Evolutionary conservation across 2,329 filamentous ascomycete genomes (phyloP).

Genomic region (Cordyceps farinosa): DNA sequence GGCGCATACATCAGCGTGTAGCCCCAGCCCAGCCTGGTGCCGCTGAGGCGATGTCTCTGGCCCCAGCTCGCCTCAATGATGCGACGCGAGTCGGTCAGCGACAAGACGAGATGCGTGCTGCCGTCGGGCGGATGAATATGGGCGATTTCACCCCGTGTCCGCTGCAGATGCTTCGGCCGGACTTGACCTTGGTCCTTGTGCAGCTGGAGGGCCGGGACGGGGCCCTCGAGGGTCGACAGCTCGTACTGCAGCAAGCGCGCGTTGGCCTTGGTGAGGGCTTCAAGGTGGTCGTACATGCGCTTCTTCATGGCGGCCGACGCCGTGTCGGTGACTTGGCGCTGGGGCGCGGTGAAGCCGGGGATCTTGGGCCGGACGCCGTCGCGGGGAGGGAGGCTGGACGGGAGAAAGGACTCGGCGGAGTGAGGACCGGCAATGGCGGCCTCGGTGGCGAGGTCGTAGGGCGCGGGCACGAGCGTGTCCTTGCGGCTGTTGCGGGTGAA

Average conservation of each 20-base stretch:
- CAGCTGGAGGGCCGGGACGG: conserved; percentile 22
- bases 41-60: conserved; percentile 34
- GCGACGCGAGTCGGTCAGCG: conserved; percentile 34
- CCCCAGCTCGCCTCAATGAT: conserved; percentile 36
- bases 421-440: conserved; percentile 19
- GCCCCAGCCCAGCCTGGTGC: conserved; percentile 20
- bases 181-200: background rate
- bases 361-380: conserved; percentile 19
- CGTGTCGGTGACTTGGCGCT: conserved; percentile 21
- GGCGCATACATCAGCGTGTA: conserved; percentile 24
- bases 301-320: conserved; percentile 18
- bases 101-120: conserved; percentile 36
- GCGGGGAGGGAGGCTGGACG: conserved; percentile 3
- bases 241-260: conserved; percentile 17
- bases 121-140: conserved; percentile 37
- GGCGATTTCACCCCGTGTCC: conserved; percentile 29
- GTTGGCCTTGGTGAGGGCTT: conserved; percentile 17
- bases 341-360: conserved; percentile 21
- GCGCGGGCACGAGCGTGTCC: conserved; percentile 24
- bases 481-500: conserved; percentile 22
- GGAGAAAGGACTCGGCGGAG: conserved; percentile 19
- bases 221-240: conserved; percentile 21
- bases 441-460: conserved; percentile 25
- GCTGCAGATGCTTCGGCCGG: conserved; percentile 13
- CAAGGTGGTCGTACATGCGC: conserved; percentile 20